phyloP scores from a whole-genome alignment of 2,329 filamentous ascomycete genomes.

The Teratosphaeriaceae sp. region DNA sequence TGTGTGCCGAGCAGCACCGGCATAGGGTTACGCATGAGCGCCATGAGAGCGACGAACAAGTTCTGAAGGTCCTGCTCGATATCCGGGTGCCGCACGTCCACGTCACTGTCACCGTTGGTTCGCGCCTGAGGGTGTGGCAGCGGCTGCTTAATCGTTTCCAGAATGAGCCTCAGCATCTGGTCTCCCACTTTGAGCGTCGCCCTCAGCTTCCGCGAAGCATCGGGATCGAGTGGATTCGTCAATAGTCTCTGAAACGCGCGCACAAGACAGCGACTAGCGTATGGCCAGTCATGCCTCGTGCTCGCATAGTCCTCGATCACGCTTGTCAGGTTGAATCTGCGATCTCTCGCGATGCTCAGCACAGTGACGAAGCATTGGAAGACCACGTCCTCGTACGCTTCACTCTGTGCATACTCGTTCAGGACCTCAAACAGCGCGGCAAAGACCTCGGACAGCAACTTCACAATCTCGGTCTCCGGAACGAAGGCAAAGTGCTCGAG shows the following conservation, averaged over 20 bases:
- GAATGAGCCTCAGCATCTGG: slow-evolving; percentile 91
- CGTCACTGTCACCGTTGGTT: slow-evolving; percentile 65
- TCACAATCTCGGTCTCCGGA: slow-evolving; percentile 95
- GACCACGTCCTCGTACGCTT: slow-evolving; percentile 86
- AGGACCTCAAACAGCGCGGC: slow-evolving; percentile 87
- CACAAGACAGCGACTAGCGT: slow-evolving; percentile 81
- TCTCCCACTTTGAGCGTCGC: slow-evolving; percentile 92
- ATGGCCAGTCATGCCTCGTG: slow-evolving; percentile 84
- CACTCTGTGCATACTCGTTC: slow-evolving; percentile 82
- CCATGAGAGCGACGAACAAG: slow-evolving; percentile 85
- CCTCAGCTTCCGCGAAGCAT: slow-evolving; percentile 75
- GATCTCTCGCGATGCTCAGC: slow-evolving; percentile 87
- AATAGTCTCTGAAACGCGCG: slow-evolving; percentile 80
- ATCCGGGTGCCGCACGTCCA: slow-evolving; percentile 56
- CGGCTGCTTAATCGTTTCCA: slow-evolving; percentile 73
- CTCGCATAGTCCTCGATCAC: slow-evolving; percentile 89
- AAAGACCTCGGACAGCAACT: slow-evolving; percentile 81
- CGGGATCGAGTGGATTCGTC: slow-evolving; percentile 72
- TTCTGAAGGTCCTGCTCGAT: slow-evolving; percentile 79
- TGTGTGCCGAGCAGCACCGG: slow-evolving; percentile 89
- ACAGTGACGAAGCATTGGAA: slow-evolving; percentile 88
- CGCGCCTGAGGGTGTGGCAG: slow-evolving; percentile 4
- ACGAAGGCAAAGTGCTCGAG: slow-evolving; percentile 85
- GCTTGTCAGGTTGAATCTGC: slow-evolving; percentile 84
- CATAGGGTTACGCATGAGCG: slow-evolving; percentile 79